Percentiles rank a stretch among this genome's conserved stretches.
phyloP scores from a whole-genome alignment of 371 early-diverging fungal species.

The Mucor velutinosus region DNA sequence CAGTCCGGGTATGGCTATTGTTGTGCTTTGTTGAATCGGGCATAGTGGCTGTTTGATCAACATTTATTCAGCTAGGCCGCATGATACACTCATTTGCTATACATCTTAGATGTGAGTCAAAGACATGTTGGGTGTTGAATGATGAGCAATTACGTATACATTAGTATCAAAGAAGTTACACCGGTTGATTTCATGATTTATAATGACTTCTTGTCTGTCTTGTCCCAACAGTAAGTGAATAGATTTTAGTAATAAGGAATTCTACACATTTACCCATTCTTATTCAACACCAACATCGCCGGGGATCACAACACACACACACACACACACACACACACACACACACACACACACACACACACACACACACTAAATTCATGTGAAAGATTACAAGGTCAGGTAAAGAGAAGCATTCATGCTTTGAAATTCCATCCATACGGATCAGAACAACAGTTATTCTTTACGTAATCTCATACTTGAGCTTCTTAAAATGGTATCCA shows the following conservation, averaged over 20 bases:
- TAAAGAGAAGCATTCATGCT: constrained; percentile 4
- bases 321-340: too few relatives aligned
- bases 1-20: neutral
- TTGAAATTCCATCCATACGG: neutral
- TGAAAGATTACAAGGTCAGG: neutral
- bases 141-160: neutral
- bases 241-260: neutral
- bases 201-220: neutral
- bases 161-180: neutral
- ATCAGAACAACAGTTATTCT: neutral
- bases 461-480: neutral
- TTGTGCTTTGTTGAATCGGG: neutral
- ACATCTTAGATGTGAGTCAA: neutral
- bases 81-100: neutral
- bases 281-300: too few relatives aligned
- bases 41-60: neutral
- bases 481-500: neutral
- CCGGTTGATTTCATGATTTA: neutral
- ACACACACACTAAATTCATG: neutral
- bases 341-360: too few relatives aligned
- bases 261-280: too few relatives aligned
- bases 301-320: too few relatives aligned
- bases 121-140: neutral
- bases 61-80: neutral
- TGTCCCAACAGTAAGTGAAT: too few relatives aligned